These are phyloP conservation scores for Globisporangium abappressorium DNA, from an alignment of 352 stramenopile genomes.

Conservation along the genomic window DNA sequence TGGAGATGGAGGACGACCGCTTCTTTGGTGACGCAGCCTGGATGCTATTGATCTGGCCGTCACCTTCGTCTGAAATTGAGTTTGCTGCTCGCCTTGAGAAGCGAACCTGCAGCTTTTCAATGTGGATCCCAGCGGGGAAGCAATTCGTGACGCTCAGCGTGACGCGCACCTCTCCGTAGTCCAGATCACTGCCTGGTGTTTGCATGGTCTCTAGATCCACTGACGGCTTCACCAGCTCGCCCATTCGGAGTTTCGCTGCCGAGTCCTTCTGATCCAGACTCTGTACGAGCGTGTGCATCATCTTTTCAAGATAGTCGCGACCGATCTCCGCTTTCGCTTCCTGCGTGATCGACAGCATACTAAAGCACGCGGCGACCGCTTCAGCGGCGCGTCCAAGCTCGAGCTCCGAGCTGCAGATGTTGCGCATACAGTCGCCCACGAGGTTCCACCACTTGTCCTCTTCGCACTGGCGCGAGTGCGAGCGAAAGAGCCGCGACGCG, in stretches of 20 bases:
- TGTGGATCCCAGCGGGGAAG: conserved; percentile 52
- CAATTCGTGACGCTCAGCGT: conserved; percentile 52
- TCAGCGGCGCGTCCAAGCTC: conserved; percentile 49
- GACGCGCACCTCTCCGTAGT: conserved; percentile 59
- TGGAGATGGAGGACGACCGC: conserved; percentile 3
- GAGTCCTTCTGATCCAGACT: conserved; percentile 26
- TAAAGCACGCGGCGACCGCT: conserved; percentile 58
- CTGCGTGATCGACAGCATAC: conserved; percentile 52
- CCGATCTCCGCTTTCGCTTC: conserved; percentile 45
- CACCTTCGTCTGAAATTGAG: not conserved
- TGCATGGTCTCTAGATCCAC: conserved; percentile 60
- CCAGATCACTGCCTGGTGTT: conserved; percentile 29
- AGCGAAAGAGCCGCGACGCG: conserved; percentile 61
- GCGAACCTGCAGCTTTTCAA: conserved; percentile 49
- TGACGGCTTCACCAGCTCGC: conserved; percentile 45
- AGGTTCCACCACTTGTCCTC: conserved; percentile 78
- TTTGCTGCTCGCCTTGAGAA: conserved; percentile 22
- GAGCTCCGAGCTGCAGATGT: conserved; percentile 59
- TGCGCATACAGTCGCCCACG: conserved; percentile 43
- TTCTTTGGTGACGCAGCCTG: not conserved
- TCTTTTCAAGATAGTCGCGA: conserved; percentile 42
- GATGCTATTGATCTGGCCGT: not conserved
- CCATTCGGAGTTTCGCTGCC: conserved; percentile 41
- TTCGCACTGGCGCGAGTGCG: conserved; percentile 63
- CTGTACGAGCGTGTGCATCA: conserved; percentile 47